A percentile compares a stretch with the other conserved stretches of the same genome.
phyloP scores from a whole-genome alignment of 2,329 filamentous ascomycete species.

The Metarhizium album region DNA sequence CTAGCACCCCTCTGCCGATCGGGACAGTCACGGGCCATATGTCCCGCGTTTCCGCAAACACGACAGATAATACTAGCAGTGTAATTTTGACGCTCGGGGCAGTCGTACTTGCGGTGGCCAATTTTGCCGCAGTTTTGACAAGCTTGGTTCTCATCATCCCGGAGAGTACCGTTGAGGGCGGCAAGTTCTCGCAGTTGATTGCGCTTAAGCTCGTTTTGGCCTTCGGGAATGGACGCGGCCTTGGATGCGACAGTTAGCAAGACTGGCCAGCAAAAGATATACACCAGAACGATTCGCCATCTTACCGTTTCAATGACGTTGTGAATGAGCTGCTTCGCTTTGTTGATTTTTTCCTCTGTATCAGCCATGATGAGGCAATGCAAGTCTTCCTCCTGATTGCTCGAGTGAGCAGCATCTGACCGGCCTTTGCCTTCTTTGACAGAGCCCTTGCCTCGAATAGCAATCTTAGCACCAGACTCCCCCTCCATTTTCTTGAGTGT shows the following conservation, averaged over 20 bases:
- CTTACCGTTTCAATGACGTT: conserved; percentile 97
- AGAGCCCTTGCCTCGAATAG: conserved; percentile 97
- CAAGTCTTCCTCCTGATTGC: conserved; percentile 98
- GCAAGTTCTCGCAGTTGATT: conserved; percentile 97
- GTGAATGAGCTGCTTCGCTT: conserved; percentile 96
- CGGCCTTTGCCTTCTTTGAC: conserved; percentile 99
- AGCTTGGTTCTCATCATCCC: conserved; percentile 97
- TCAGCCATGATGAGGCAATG: conserved; percentile 99
- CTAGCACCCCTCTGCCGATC: conserved; percentile 83
- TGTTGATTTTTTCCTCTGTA: conserved; percentile 98
- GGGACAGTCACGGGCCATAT: conserved; percentile 97
- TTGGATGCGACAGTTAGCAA: conserved; percentile 28
- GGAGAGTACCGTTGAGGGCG: conserved; percentile 94
- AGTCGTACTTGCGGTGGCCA: conserved; percentile 97
- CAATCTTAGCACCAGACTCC: conserved; percentile 96
- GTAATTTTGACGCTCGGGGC: conserved; percentile 93
- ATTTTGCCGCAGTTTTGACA: conserved; percentile 99
- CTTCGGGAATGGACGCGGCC: conserved; percentile 97
- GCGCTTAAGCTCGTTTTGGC: conserved; percentile 96
- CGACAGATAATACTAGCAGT: conserved; percentile 99
- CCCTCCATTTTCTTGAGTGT: conserved; percentile 99
- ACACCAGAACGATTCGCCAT: conserved; percentile 13
- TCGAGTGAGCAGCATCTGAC: conserved; percentile 96
- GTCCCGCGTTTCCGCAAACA: conserved; percentile 92
- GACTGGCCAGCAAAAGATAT: neutral